Evolutionary conservation across 2,329 filamentous ascomycete species (phyloP), one percentile per base, ranked within the genome.

Genomic region (Aspergillus brunneoviolaceus): DNA sequence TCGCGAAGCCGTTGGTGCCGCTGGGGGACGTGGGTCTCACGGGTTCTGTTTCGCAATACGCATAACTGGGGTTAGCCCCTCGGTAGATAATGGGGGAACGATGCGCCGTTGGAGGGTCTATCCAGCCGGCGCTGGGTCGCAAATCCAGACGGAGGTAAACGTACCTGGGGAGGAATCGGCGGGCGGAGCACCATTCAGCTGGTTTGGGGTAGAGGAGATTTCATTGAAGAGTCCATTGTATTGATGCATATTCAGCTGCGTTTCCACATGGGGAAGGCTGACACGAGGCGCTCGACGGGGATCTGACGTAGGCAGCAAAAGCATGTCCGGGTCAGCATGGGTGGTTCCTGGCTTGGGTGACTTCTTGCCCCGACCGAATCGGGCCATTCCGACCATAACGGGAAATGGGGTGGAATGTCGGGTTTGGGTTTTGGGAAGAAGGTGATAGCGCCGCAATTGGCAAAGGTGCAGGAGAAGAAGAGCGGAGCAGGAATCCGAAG

Each of bases 231-330:
- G 65, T 58, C 74, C 71, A 65, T 74, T 77, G 63, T 72, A 68
- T 62, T 77, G 75, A 68, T 78, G 73, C 76, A 79, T 79, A 65
- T 78, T 77, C 67, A 79, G 63, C 56, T 70, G 67, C 19, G 76
- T 75, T 65, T 78, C 77, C 65, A 79, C 74, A 71, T 75, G 73
- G 42, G 73, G 68, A 42, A 79, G 69, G 57, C 70, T 74, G 56
- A 79, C 63, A 63, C 73, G 73, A 49, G 76, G 76, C 50, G 73
- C 67, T 62, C 63, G 63, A 60, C 64, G 57, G 63, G 49, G 54
- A 67, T 67, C 65, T 67, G 64, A 61, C 55, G 59, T 52, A 45
- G 58, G 49, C 61, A 64, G 59, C 55, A 60, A 62, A 62, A 66
- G 56, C 59, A 63, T 51, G 45, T 69, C 57, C 58, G 64, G 55